Percentiles rank a stretch among this genome's conserved stretches.
Evolutionary conservation across 805 yeast species (phyloP).

Genomic region (Wickerhamiella galacta): DNA sequence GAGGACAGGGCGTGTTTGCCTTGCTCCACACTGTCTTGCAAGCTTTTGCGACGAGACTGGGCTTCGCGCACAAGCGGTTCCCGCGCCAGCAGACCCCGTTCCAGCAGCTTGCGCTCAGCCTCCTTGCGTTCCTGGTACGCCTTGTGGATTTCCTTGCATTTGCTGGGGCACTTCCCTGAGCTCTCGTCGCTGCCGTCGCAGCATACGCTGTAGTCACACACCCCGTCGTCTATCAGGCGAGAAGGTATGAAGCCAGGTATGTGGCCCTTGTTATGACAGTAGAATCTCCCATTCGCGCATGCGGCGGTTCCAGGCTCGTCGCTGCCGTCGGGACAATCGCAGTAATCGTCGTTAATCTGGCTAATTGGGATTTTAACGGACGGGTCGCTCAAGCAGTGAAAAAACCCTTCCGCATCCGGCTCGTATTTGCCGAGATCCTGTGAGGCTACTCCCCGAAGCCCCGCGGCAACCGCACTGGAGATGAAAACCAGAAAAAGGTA

Average conservation of each 20-base stretch:
- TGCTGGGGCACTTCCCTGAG: constrained; percentile 34
- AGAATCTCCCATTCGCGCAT: constrained; percentile 43
- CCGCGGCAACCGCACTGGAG: too few relatives aligned
- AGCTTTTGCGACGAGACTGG: too few relatives aligned
- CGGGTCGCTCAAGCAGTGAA: constrained; percentile 58
- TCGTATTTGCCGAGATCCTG: constrained; percentile 23
- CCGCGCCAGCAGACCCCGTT: constrained; percentile 21
- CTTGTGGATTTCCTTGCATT: constrained; percentile 34
- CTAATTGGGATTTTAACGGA: constrained; percentile 40
- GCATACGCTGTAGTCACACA: constrained; percentile 75
- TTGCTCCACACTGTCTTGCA: too few relatives aligned
- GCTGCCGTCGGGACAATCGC: constrained; percentile 96
- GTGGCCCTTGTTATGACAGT: constrained; percentile 65
- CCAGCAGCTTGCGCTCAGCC: constrained; percentile 8
- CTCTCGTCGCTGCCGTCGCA: constrained; percentile 91
- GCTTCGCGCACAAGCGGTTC: constrained; percentile 20
- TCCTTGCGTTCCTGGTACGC: constrained; percentile 21
- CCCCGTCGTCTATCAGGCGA: constrained; percentile 67
- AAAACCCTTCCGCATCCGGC: constrained; percentile 36
- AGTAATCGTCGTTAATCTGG: constrained; percentile 72
- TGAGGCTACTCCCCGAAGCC: constrained; percentile 14
- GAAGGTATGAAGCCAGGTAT: constrained; percentile 45
- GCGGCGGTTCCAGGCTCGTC: constrained; percentile 96
- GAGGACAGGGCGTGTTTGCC: too few relatives aligned
- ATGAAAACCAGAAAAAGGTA: too few relatives aligned